Conservation (phyloP, 768 basidiomycete species). For the Suillus bovinus region DNA sequence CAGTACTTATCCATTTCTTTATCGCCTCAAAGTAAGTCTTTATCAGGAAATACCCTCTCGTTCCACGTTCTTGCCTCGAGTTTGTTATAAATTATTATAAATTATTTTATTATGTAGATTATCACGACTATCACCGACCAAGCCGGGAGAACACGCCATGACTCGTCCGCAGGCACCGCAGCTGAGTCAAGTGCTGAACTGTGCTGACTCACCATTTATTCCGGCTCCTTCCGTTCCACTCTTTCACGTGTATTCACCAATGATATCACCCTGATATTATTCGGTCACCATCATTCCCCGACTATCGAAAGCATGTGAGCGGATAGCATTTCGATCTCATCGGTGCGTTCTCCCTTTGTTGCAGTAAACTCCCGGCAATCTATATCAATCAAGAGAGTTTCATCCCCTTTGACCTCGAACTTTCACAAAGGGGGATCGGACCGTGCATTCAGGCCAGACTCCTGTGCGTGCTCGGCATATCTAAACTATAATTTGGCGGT, state of each 20-base stretch:
- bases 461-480: neutral
- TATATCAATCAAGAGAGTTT: neutral
- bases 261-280: neutral
- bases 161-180: constrained; percentile 10
- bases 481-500: neutral
- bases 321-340: neutral
- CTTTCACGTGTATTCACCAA: too few species aligned
- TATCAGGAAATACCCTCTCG: constrained; percentile 6
- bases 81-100: constrained; percentile 14
- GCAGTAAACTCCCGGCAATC: neutral
- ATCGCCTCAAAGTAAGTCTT: neutral
- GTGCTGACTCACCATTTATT: constrained; percentile 20
- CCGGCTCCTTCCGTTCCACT: constrained; percentile 7
- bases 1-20: constrained; percentile 1
- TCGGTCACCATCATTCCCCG: neutral
- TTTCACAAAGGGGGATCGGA: neutral
- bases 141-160: constrained; percentile 1
- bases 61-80: constrained; percentile 34
- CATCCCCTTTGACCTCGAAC: neutral
- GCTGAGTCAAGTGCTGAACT: constrained; percentile 16
- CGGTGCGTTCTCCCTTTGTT: too few species aligned
- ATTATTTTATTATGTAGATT: neutral
- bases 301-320: too few species aligned
- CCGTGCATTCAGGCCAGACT: neutral
- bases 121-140: constrained; percentile 3